A percentile compares a stretch with the other conserved stretches of the same genome.
These are phyloP conservation scores for Eucalyptus grandis DNA, from an alignment of 345 rosid species.

Conservation along the genomic window DNA sequence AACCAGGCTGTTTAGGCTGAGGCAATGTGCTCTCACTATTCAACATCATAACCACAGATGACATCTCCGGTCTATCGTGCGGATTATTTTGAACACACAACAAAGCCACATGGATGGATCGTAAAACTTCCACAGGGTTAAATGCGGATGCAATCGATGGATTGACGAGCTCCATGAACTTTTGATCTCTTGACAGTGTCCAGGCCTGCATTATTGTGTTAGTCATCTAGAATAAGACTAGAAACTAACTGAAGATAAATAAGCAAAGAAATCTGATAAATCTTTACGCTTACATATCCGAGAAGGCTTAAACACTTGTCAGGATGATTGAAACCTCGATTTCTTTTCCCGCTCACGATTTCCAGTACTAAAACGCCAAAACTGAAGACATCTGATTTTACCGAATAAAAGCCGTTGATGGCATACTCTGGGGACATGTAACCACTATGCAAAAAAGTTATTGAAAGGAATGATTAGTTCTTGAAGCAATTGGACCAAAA, in stretches of 20 bases:
- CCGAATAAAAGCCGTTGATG: neutral
- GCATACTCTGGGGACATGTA: constrained; percentile 23
- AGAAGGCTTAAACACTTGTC: neutral
- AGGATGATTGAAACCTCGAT: neutral
- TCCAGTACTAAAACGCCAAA: constrained; percentile 7
- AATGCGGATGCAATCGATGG: neutral
- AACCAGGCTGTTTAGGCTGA: neutral
- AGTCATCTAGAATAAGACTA: neutral
- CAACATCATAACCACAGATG: neutral
- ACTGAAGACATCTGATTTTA: constrained; percentile 20
- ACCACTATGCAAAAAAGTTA: neutral
- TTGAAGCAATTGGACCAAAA: neutral
- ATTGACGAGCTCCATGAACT: neutral
- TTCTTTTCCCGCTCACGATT: constrained; percentile 8
- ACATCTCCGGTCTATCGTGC: neutral
- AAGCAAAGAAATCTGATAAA: neutral
- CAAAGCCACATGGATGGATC: neutral
- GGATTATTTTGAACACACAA: neutral
- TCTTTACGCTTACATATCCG: neutral
- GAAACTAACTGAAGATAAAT: neutral
- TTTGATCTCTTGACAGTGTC: neutral
- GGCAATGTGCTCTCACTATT: neutral
- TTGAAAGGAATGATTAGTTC: neutral
- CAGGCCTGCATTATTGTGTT: neutral
- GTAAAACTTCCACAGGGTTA: neutral